These are phyloP conservation scores for Dentipellis sp. DNA, from an alignment of 768 basidiomycete species.

Conservation along the genomic window DNA sequence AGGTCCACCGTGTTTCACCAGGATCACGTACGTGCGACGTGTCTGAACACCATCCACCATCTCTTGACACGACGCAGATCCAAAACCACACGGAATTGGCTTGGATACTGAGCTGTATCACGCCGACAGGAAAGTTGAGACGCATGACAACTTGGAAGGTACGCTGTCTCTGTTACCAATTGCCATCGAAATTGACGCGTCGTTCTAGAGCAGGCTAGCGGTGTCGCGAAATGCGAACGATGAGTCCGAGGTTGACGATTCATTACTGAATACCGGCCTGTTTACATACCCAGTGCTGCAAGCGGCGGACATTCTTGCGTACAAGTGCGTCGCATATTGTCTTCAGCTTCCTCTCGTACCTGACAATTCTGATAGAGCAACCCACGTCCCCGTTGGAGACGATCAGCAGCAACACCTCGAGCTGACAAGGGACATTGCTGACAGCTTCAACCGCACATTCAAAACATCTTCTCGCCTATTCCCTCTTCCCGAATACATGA, in stretches of 20 bases:
- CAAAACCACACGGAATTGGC: slow-evolving; percentile 77
- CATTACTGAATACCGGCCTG: slow-evolving; percentile 72
- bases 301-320: slow-evolving; percentile 85
- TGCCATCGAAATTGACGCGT: not conserved
- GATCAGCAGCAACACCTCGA: slow-evolving; percentile 95
- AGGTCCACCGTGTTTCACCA: slow-evolving; percentile 77
- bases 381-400: slow-evolving; percentile 93
- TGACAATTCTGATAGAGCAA: slow-evolving; percentile 43
- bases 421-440: slow-evolving; percentile 75
- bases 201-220: slow-evolving; percentile 62
- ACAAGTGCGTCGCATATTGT: slow-evolving; percentile 43
- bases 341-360: not conserved
- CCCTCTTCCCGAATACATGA: slow-evolving; percentile 59
- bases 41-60: too few relatives aligned
- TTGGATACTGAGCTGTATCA: slow-evolving; percentile 84
- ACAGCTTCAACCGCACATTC: slow-evolving; percentile 71
- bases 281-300: slow-evolving; percentile 92
- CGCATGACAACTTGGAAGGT: slow-evolving; percentile 99
- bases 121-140: slow-evolving; percentile 71
- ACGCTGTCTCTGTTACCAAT: slow-evolving; percentile 10
- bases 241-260: slow-evolving; percentile 75
- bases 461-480: slow-evolving; percentile 43
- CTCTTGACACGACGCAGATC: slow-evolving; percentile 39
- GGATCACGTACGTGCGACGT: slow-evolving; percentile 59
- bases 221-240: slow-evolving; percentile 63